Percentiles rank a stretch among this genome's conserved stretches.
phyloP scores from a whole-genome alignment of 1,284 basidiomycete species.

The Coniferiporia weirii region DNA sequence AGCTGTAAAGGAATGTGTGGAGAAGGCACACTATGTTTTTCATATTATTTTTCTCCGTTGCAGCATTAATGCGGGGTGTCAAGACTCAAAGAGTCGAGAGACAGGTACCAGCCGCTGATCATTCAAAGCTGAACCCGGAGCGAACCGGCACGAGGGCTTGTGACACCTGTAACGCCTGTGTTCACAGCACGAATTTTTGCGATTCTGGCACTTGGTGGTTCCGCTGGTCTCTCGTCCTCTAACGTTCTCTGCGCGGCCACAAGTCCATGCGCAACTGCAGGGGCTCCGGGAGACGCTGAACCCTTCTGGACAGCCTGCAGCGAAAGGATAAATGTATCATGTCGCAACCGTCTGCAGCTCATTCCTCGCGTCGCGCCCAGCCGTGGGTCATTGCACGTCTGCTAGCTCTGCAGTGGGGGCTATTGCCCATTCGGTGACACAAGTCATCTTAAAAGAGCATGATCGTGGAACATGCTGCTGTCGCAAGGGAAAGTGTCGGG shows the following conservation, averaged over 20 bases:
- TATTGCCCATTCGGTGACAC: background rate
- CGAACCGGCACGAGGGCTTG: background rate
- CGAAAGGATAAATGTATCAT: slow-evolving; percentile 16
- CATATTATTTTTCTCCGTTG: too few relatives aligned
- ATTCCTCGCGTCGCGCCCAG: slow-evolving; percentile 4
- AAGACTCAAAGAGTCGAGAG: too few relatives aligned
- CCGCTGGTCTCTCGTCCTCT: background rate
- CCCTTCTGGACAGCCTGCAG: background rate
- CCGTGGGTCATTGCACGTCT: slow-evolving; percentile 2
- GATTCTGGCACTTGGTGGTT: background rate
- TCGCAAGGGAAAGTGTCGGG: slow-evolving; percentile 15
- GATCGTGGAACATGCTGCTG: slow-evolving; percentile 2
- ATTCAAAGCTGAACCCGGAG: background rate
- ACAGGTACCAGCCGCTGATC: background rate
- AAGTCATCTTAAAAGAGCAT: background rate
- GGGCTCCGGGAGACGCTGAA: background rate
- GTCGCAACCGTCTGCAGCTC: slow-evolving; percentile 15
- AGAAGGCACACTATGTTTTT: too few relatives aligned
- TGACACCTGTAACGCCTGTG: background rate
- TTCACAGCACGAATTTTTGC: background rate
- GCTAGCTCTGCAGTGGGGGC: background rate
- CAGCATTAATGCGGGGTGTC: background rate
- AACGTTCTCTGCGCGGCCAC: background rate
- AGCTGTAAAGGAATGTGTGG: too few relatives aligned
- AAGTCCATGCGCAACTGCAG: background rate